Base-by-base conservation (phyloP, 106 monocot species). In the Xerophyta viscosa region DNA sequence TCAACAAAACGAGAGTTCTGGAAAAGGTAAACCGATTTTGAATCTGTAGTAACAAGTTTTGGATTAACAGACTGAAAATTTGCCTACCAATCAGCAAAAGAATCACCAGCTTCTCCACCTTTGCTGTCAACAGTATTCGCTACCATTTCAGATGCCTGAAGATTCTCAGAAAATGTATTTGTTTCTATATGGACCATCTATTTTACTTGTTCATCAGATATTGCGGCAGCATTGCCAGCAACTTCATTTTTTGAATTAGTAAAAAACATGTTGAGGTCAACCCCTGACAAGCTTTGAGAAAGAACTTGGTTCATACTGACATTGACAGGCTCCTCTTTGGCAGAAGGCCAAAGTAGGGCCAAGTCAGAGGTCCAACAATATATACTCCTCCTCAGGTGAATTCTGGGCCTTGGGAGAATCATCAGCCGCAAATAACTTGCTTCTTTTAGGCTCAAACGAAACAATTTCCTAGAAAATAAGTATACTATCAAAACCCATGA, bases 51-150 rank as follows among this genome's bases (percentile, higher is more conserved):
- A 50, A 22, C 30, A 33, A 29, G 4, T 31, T 65, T 42, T 31
- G 31, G 30, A 24, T 36, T 53, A 53, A 72, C 81, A 60, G 82
- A 70, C 29, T 68, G 91, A 50, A 92, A 92, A 5, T 74, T 82
- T 28, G 58, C 79, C 1, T 87, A 76, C 87, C 87, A 92, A 59
- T 52, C 71, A 57, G 76, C 63, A 57, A 77, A 77, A 62, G 82
- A 67, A 12, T 50, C 63, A 48, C 31, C 66, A 48, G 43, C 29
- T 4, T 66, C 58, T 49, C 36, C 52, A 27, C 15, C 50, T 53
- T 65, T 52, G 37, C 30, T 50, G 26, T 50, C 70, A 1, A 48
- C 12, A 58, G 59, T 61, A 68, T 20, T 61, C 17, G 24, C 11
- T 27, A 15, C 24, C 2, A 23, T 49, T 37, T 69, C 62, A 57